A percentile compares a stretch with the other conserved stretches of the same genome.
Evolutionary conservation across 1,284 basidiomycete genomes (phyloP).

Genomic region (Leccinum ponderosum): DNA sequence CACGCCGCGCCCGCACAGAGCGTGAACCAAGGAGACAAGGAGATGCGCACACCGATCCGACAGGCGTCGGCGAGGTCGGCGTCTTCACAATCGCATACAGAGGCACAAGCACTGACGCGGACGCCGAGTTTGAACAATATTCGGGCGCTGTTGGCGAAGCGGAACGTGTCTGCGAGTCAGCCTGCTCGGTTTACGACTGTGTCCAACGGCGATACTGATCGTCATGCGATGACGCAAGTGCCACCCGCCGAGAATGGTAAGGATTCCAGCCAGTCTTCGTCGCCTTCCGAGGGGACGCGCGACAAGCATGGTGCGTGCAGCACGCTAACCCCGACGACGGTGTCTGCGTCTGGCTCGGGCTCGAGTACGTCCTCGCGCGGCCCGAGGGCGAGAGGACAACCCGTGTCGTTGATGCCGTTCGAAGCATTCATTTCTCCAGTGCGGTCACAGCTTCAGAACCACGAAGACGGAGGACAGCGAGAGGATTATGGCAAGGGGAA

Average conservation of each 20-base stretch:
- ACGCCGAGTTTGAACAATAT: conserved; percentile 21
- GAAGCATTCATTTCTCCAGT: conserved; percentile 28
- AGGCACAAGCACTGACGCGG: not conserved
- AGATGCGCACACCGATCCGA: not conserved
- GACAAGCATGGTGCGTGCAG: not conserved
- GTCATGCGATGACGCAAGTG: not conserved
- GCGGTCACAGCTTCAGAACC: not conserved
- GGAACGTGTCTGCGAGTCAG: not conserved
- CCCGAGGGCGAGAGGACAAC: not conserved
- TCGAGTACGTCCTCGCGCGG: not conserved
- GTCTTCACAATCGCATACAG: not conserved
- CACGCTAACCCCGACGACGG: not conserved
- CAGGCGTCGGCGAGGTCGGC: not conserved
- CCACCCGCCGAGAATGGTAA: not conserved
- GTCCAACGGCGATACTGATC: not conserved
- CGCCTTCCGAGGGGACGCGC: not conserved
- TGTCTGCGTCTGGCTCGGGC: not conserved
- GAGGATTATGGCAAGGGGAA: not conserved
- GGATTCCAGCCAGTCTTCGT: not conserved
- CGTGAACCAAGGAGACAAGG: not conserved
- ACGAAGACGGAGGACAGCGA: not conserved
- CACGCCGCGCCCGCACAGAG: not conserved
- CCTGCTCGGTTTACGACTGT: not conserved
- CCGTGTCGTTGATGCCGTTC: conserved; percentile 12
- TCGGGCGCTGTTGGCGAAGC: conserved; percentile 17